Evolutionary conservation across 306 rosid species (phyloP), one percentile per base, ranked within the genome.

Genomic region (Pueraria montana): DNA sequence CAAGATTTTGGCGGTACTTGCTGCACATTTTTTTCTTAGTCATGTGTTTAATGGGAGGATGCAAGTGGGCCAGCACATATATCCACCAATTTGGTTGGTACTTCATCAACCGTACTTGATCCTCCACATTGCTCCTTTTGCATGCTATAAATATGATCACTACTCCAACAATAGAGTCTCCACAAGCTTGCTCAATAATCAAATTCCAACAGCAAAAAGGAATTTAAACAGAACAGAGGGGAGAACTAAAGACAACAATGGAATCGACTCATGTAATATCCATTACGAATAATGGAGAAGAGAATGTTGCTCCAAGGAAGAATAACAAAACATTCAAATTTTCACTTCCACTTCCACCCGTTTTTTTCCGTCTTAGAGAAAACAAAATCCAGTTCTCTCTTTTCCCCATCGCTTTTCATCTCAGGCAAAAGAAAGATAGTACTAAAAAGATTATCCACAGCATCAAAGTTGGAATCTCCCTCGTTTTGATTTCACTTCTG

Each of bases 401-500:
- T 52, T 52, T 52, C 24, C 7, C 59, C 32, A 45, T 85, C 45
- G 23, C 72, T 67, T 77, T 84, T 26, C 4, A 14, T 36, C 42
- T 72, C 32, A 72, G 73, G 63, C 49, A 74, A 55, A 85, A 32
- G 24, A 59, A 82, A 7, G 81, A 83, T n/a, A n/a, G n/a, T 11
- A 77, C 87, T 75, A 87, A 50, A 43, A 90, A 76, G 69, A 4
- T 87, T 4, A 88, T 88, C 9, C 98, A 94, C 55, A 87, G 98
- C 63, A 27, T 88, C 85, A 94, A 92, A 78, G 94, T 92, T 18
- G 98, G 94, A 68, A 43, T 85, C 27, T 90, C 98, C 5, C 76
- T 94, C 5, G 95, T 89, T 46, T 63, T 92, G 83, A 90, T 92
- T 40, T 94, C 98, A 5, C 89, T 94, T 63, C 87, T 94, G n/a